Conservation (phyloP, 2,329 filamentous ascomycete genomes). For the Diaporthe australafricana region DNA sequence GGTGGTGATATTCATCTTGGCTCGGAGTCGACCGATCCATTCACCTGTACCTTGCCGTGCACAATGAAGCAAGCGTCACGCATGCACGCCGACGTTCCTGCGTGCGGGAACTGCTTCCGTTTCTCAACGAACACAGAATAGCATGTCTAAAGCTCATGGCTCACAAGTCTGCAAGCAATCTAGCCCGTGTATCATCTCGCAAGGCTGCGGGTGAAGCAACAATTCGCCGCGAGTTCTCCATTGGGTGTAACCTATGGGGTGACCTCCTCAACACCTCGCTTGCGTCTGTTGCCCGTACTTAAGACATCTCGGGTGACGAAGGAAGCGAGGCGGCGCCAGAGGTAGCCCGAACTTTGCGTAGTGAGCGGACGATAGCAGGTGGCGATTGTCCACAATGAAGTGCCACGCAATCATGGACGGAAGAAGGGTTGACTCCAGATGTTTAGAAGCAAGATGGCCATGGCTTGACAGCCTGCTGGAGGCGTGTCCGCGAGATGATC, state of each 20-base stretch:
- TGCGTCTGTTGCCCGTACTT: not conserved
- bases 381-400: not conserved
- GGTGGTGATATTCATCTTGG: not conserved
- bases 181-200: not conserved
- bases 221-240: not conserved
- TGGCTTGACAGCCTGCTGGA: not conserved
- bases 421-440: slow-evolving; percentile 6
- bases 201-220: not conserved
- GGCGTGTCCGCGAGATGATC: not conserved
- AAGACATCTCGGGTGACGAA: not conserved
- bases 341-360: not conserved
- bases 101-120: too few relatives aligned
- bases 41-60: not conserved
- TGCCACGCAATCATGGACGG: not conserved
- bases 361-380: not conserved
- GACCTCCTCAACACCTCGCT: not conserved
- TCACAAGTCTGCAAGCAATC: not conserved
- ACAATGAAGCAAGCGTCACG: not conserved
- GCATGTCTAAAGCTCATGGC: not conserved
- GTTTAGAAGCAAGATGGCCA: not conserved
- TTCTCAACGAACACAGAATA: not conserved
- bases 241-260: not conserved
- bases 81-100: too few relatives aligned
- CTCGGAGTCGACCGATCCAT: not conserved
- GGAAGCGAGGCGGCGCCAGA: not conserved